Evolutionary conservation across 805 yeast species (phyloP), one percentile per base, ranked within the genome.

Genomic region (Debaryomyces maramus): DNA sequence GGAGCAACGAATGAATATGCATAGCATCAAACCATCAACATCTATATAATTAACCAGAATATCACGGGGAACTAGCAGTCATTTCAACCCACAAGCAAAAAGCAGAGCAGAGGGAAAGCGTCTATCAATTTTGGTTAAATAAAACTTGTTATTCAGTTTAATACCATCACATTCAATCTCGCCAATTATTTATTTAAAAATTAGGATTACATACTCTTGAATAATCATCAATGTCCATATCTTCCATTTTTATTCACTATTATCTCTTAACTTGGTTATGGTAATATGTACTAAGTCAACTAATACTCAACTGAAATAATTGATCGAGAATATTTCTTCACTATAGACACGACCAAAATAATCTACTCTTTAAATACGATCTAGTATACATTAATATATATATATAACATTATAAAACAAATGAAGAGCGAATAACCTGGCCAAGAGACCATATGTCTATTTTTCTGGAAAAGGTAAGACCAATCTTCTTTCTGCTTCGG

Each of bases 401-500:
- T n/a, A n/a, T n/a, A n/a, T n/a, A n/a, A n/a, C n/a, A 7, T 24
- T 24, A 24, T 24, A n/a, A n/a, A 24, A 24, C 6, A 24, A 24
- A n/a, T 24, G 13, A 13, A 24, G 13, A 22, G 13, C 11, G 6
- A 24, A 24, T 15, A 15, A 24, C 13, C 11, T 5, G 7, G 13
- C 13, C 11, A 22, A 22, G 26, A n/a, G 3, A 22, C 11, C 11
- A n/a, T 6, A 24, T 5, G 8, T n/a, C 22, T 21, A 33, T 16
- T 33, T 52, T 29, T 56, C 63, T 2, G 91, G 91, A 48, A 71
- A 81, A 7, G 93, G 90, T 34, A 93, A 69, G 3, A 93, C 99
- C 40, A 86, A 72, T 39, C 89, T 68, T 50, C 97, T 73, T 39
- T 81, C 87, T 4, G 93, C 97, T 53, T 89, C 96, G 0, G 97